A percentile compares a stretch with the other conserved stretches of the same genome.
Evolutionary conservation across 176 grass and related monocot species (phyloP).

Genomic region (Themeda triandra): DNA sequence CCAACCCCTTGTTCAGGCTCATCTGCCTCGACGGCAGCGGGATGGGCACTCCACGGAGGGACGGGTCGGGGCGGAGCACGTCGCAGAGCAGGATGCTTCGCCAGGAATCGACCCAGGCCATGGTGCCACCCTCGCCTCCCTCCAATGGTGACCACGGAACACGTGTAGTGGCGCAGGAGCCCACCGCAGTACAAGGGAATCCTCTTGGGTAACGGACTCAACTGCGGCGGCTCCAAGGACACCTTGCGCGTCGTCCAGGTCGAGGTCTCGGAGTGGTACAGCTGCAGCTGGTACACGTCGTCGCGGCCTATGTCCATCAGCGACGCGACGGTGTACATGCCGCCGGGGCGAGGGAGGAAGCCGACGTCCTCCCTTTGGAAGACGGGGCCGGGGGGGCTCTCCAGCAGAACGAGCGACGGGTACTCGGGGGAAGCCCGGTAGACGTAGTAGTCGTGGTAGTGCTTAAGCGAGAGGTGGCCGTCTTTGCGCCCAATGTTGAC

Average conservation of each 20-base stretch:
- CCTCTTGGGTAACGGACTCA: not conserved
- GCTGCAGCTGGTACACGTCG: not conserved
- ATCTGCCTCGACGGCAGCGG: not conserved
- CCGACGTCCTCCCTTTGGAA: not conserved
- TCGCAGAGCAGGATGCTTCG: not conserved
- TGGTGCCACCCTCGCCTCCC: not conserved
- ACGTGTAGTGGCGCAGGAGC: not conserved
- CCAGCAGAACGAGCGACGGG: not conserved
- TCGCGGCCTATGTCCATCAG: fast-evolving
- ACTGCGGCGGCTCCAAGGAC: not conserved
- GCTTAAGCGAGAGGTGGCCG: not conserved
- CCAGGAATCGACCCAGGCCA: constrained; percentile 10
- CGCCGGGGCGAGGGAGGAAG: not conserved
- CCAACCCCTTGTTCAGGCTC: not conserved
- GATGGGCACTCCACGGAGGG: not conserved
- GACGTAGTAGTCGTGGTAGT: not conserved
- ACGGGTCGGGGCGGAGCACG: not conserved
- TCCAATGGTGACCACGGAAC: not conserved
- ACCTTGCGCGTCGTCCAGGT: not conserved
- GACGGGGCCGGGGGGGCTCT: not conserved
- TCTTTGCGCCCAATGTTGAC: not conserved
- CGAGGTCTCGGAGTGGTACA: not conserved
- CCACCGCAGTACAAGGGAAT: not conserved
- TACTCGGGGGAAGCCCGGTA: not conserved
- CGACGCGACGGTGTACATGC: not conserved